Evolutionary conservation across 179 eudicot genomes (phyloP).

Genomic region (Nepenthes alata): DNA sequence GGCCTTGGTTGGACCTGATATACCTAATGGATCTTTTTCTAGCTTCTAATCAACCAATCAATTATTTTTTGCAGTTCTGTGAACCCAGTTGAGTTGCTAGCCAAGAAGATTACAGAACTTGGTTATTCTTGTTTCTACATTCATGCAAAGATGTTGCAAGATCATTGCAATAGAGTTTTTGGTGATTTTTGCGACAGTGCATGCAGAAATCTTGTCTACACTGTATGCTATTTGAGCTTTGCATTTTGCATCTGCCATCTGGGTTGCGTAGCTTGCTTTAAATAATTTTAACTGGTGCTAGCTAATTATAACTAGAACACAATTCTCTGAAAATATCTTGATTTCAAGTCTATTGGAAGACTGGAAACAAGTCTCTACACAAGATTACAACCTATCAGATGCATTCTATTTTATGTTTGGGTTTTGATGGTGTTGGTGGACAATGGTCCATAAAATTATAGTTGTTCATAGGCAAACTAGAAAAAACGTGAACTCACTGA

Average conservation of each 20-base stretch:
- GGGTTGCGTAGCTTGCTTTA: too few species aligned
- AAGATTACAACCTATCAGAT: too few species aligned
- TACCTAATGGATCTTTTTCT: conserved; percentile 12
- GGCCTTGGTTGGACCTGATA: neutral
- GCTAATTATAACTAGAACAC: too few species aligned
- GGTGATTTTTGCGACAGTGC: conserved; percentile 87
- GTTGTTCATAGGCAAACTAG: too few species aligned
- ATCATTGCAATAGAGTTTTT: conserved; percentile 77
- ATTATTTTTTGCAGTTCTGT: conserved; percentile 83
- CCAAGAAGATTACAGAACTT: conserved; percentile 78
- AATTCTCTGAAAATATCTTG: too few species aligned
- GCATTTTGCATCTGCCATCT: neutral
- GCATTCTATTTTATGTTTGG: too few species aligned
- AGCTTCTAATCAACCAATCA: conserved; percentile 88
- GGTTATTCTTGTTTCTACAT: conserved; percentile 87
- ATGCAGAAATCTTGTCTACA: conserved; percentile 83
- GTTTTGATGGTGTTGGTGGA: too few species aligned
- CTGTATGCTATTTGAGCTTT: conserved; percentile 26
- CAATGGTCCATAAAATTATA: too few species aligned
- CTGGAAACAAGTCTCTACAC: too few species aligned
- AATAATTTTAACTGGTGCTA: too few species aligned
- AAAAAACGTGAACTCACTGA: too few species aligned
- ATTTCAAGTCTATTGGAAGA: too few species aligned
- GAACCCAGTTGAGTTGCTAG: conserved; percentile 71
- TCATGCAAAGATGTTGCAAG: conserved; percentile 89